phyloP scores from a whole-genome alignment of 1,139 yeast genomes.

The Kodamaea alishanica region DNA sequence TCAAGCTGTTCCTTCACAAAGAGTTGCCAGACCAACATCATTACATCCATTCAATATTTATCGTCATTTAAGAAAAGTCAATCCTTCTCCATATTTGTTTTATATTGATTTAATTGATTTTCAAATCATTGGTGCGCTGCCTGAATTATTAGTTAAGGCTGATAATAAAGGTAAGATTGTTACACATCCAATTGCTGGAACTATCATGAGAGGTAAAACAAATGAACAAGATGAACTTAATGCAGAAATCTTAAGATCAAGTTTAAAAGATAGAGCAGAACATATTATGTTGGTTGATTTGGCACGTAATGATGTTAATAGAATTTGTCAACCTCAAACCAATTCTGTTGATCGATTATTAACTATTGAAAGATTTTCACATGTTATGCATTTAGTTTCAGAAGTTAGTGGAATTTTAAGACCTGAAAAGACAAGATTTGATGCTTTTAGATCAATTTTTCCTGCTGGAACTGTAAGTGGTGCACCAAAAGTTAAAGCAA shows the following conservation, averaged over 20 bases:
- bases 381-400: conserved; percentile 93
- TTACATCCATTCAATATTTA: conserved; percentile 95
- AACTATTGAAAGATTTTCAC: conserved; percentile 92
- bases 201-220: conserved; percentile 85
- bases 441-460: conserved; percentile 94
- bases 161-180: conserved; percentile 69
- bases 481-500: conserved; percentile 94
- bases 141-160: conserved; percentile 83
- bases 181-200: conserved; percentile 98
- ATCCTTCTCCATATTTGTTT: conserved; percentile 95
- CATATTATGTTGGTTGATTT: conserved; percentile 97
- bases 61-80: conserved; percentile 89
- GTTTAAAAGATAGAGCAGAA: conserved; percentile 91
- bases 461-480: conserved; percentile 99
- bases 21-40: conserved; percentile 91
- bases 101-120: conserved; percentile 88
- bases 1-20: conserved; percentile 97
- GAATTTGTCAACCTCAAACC: conserved; percentile 84
- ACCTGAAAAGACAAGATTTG: conserved; percentile 80
- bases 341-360: conserved; percentile 84
- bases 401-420: conserved; percentile 92
- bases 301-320: conserved; percentile 91
- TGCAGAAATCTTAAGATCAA: conserved; percentile 70
- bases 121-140: conserved; percentile 96
- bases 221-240: conserved; percentile 84